Percentiles rank a stretch among this genome's conserved stretches.
These are phyloP conservation scores for Agrocybe chaxingu DNA, from an alignment of 768 basidiomycete species.

Conservation along the genomic window DNA sequence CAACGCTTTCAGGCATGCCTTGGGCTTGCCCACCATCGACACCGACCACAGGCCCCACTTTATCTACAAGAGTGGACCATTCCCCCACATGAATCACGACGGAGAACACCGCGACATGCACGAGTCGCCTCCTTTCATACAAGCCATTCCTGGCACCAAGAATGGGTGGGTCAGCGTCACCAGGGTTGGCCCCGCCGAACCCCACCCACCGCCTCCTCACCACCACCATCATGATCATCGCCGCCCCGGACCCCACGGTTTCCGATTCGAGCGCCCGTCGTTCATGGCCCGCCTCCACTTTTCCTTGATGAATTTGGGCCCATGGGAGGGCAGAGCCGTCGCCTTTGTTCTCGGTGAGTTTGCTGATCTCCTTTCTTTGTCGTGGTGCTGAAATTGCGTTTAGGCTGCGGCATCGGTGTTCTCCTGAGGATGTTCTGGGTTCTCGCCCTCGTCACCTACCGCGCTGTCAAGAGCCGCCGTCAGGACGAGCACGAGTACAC, in stretches of 20 bases:
- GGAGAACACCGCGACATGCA: conserved; percentile 18
- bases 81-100: background rate
- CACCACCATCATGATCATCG: conserved; percentile 21
- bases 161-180: background rate
- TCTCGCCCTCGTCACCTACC: conserved; percentile 56
- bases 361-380: background rate
- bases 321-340: conserved; percentile 81
- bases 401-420: conserved; percentile 84
- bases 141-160: conserved; percentile 15
- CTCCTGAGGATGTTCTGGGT: conserved; percentile 82
- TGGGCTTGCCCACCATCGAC: conserved; percentile 53
- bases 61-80: background rate
- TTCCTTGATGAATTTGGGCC: conserved; percentile 67
- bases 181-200: conserved; percentile 1
- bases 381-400: conserved; percentile 2
- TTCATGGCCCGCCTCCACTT: conserved; percentile 62
- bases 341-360: conserved; percentile 73
- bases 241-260: conserved; percentile 18
- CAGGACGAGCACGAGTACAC: conserved; percentile 38
- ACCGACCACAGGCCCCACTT: conserved; percentile 6
- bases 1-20: conserved; percentile 50
- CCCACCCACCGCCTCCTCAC: conserved; percentile 6
- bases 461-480: conserved; percentile 46
- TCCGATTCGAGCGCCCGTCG: conserved; percentile 17
- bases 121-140: conserved; percentile 33